Conservation (phyloP, 1,284 basidiomycete species). For the Meira nashicola region DNA sequence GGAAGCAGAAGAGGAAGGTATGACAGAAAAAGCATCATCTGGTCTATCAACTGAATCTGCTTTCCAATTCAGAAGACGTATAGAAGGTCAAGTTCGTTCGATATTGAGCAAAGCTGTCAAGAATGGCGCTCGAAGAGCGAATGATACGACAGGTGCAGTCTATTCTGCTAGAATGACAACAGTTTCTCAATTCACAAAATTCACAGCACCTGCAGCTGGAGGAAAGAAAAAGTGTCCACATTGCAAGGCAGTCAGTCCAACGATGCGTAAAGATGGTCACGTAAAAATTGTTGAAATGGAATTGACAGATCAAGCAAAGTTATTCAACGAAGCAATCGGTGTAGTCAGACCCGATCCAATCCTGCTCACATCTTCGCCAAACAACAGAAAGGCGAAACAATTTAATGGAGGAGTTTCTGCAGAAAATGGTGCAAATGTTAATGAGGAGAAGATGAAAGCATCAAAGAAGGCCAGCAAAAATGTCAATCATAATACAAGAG, state of each 20-base stretch:
- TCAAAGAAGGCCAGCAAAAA: slow-evolving; percentile 39
- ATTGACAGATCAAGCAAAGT: slow-evolving; percentile 73
- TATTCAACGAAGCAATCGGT: slow-evolving; percentile 60
- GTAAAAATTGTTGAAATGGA: slow-evolving; percentile 94
- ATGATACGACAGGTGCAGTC: slow-evolving; percentile 67
- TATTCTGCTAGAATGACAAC: slow-evolving; percentile 81
- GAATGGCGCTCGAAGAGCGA: slow-evolving; percentile 58
- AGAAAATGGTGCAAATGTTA: slow-evolving; percentile 9
- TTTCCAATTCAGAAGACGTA: slow-evolving; percentile 39
- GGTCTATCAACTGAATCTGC: slow-evolving; percentile 49
- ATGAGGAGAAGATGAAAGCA: slow-evolving; percentile 53
- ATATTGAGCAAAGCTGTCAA: slow-evolving; percentile 61
- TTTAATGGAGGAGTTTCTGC: neutral
- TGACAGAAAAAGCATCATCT: slow-evolving; percentile 52
- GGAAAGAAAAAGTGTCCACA: slow-evolving; percentile 65
- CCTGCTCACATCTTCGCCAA: neutral
- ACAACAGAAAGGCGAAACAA: neutral
- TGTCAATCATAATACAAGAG: slow-evolving; percentile 62
- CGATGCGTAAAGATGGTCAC: slow-evolving; percentile 83
- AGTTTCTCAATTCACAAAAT: slow-evolving; percentile 76
- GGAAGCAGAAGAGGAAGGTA: slow-evolving; percentile 28
- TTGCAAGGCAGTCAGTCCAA: slow-evolving; percentile 71
- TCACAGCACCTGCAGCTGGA: slow-evolving; percentile 55
- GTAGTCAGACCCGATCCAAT: slow-evolving; percentile 54
- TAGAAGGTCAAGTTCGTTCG: slow-evolving; percentile 59